Evolutionary conservation across 106 monocot genomes (phyloP).

Genomic region (Allium sativum): DNA sequence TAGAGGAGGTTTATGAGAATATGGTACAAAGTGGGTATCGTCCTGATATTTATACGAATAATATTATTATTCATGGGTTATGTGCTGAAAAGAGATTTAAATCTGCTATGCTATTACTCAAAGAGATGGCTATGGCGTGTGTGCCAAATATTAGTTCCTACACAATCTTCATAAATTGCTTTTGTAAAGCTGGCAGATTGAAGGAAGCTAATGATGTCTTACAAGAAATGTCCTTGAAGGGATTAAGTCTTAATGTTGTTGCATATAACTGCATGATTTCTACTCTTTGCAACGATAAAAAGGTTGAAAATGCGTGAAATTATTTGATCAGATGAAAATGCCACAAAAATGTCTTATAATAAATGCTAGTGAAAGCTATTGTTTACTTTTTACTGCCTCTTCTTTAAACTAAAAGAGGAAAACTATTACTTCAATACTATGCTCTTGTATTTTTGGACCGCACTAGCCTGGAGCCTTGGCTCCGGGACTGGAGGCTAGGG

Average conservation of each 20-base stretch:
- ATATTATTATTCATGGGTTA: conserved; percentile 59
- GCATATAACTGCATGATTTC: conserved; percentile 67
- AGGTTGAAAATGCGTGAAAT: conserved; percentile 32
- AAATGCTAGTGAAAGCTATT: no score
- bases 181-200: conserved; percentile 53
- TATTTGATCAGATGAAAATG: conserved; percentile 63
- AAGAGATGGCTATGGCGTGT: conserved; percentile 48
- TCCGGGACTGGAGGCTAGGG: no score
- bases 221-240: conserved; percentile 53
- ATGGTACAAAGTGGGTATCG: conserved; percentile 30
- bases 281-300: conserved; percentile 47
- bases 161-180: conserved; percentile 53
- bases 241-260: conserved; percentile 43
- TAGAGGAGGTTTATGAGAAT: conserved; percentile 29
- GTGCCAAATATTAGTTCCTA: conserved; percentile 62
- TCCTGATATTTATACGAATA: conserved; percentile 34
- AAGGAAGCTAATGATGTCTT: conserved; percentile 37
- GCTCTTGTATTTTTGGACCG: no score
- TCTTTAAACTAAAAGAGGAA: no score
- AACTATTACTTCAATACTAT: no score
- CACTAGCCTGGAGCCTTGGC: no score
- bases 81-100: conserved; percentile 61
- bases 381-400: no score
- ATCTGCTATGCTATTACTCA: conserved; percentile 34
- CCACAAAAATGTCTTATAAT: no score